A percentile compares a stretch with the other conserved stretches of the same genome.
Evolutionary conservation across 345 rosid species (phyloP).

Genomic region (Psidium guajava): DNA sequence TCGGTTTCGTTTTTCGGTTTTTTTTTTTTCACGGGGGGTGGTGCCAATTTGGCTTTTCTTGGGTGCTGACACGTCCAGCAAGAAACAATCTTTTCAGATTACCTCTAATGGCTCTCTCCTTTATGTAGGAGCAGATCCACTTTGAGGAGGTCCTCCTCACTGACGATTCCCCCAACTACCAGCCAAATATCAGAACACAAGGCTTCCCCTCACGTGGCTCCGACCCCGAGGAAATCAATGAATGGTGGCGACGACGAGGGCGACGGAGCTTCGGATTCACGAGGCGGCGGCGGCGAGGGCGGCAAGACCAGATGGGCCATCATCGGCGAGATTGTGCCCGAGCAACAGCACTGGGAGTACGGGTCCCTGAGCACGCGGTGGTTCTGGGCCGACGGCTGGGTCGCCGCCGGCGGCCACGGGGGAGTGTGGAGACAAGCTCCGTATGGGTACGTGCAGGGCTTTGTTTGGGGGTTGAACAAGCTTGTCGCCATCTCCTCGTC

Average conservation of each 20-base stretch:
- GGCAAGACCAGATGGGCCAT: too few relatives aligned
- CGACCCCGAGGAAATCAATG: slow-evolving; percentile 74
- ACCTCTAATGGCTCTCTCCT: slow-evolving; percentile 1
- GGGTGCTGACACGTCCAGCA: neutral
- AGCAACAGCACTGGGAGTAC: neutral
- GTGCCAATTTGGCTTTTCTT: neutral
- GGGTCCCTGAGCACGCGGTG: neutral
- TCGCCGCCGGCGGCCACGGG: neutral
- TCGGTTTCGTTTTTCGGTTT: neutral
- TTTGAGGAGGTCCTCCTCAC: neutral
- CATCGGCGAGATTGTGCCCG: neutral
- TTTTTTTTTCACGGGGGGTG: neutral
- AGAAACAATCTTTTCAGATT: slow-evolving; percentile 1
- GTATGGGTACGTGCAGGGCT: neutral
- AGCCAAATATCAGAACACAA: neutral
- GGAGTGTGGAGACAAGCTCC: neutral
- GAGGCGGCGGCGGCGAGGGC: neutral
- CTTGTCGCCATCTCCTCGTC: neutral
- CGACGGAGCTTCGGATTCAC: neutral
- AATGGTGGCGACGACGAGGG: slow-evolving; percentile 26
- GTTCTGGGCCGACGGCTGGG: neutral
- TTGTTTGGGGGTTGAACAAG: neutral
- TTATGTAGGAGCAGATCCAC: neutral
- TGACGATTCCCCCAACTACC: neutral
- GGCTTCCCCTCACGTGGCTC: slow-evolving; percentile 34